phyloP scores from a whole-genome alignment of 129 eudicot genomes.

The Apium graveolens region DNA sequence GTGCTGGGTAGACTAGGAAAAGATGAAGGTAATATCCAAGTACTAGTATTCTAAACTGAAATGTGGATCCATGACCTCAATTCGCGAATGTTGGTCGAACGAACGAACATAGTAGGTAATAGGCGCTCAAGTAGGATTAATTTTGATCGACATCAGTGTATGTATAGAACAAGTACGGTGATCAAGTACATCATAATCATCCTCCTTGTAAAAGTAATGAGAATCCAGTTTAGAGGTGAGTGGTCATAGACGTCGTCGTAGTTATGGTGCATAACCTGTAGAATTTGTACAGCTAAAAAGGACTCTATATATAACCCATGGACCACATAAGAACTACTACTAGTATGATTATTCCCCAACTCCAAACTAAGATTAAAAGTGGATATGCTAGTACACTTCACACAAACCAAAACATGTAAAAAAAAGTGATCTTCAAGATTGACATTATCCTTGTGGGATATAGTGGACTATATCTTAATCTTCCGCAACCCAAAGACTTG shows the following conservation, averaged over 20 bases:
- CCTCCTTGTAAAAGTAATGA: background rate
- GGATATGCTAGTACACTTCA: background rate
- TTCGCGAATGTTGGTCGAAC: too few species aligned
- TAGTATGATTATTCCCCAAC: background rate
- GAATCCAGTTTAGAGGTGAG: background rate
- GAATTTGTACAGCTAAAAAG: background rate
- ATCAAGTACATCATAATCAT: too few species aligned
- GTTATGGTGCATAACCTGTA: background rate
- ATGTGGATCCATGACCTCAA: too few species aligned
- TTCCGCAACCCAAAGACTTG: constrained; percentile 9
- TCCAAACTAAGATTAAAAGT: background rate
- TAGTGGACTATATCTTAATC: too few species aligned
- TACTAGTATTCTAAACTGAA: too few species aligned
- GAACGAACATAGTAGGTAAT: too few species aligned
- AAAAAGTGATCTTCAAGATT: background rate
- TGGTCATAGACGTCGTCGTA: background rate
- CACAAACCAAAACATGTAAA: background rate
- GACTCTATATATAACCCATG: background rate
- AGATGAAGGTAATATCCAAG: too few species aligned
- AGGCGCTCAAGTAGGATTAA: too few species aligned
- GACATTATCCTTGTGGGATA: constrained; percentile 5
- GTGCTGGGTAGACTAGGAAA: too few species aligned
- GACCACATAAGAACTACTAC: background rate
- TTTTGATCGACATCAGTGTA: too few species aligned
- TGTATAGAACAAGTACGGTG: too few species aligned